phyloP scores from a whole-genome alignment of 306 rosid species.

The Chamaecrista fasciculata region DNA sequence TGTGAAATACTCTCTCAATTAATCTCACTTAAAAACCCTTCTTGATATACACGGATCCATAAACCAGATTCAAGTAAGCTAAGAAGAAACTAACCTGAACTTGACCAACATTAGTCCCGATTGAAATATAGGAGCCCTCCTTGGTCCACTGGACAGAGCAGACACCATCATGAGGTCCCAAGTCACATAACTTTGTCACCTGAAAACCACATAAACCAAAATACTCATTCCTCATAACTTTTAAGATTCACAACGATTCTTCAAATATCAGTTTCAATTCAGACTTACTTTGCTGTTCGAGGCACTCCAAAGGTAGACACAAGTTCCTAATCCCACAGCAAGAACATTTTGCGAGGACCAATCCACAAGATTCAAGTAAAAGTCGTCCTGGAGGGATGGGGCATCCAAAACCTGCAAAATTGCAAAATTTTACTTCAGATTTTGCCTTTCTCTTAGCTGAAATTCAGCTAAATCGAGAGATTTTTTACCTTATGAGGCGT shows the following conservation, averaged over 20 bases:
- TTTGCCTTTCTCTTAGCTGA: neutral
- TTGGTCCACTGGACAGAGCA: constrained; percentile 96
- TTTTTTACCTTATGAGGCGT: constrained; percentile 84
- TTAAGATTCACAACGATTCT: too few relatives aligned
- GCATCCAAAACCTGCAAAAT: constrained; percentile 98
- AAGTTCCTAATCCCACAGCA: constrained; percentile 92
- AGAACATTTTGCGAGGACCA: constrained; percentile 98
- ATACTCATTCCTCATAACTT: neutral
- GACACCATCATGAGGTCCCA: constrained; percentile 95
- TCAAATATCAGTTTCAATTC: neutral
- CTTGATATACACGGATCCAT: neutral
- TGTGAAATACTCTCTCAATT: neutral
- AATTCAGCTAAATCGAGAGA: neutral
- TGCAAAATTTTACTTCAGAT: neutral
- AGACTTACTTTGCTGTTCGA: constrained; percentile 80
- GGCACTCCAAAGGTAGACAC: constrained; percentile 96
- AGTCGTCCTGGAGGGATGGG: constrained; percentile 98
- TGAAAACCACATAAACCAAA: constrained; percentile 30
- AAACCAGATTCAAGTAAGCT: neutral
- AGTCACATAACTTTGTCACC: constrained; percentile 94
- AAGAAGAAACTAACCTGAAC: constrained; percentile 75
- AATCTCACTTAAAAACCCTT: neutral
- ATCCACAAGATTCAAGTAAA: constrained; percentile 95
- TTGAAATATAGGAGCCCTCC: constrained; percentile 92
- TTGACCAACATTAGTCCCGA: constrained; percentile 90